Percentiles rank a stretch among this genome's conserved stretches.
Conservation (phyloP, 805 yeast genomes). For the Suhomyces canberraensis region DNA sequence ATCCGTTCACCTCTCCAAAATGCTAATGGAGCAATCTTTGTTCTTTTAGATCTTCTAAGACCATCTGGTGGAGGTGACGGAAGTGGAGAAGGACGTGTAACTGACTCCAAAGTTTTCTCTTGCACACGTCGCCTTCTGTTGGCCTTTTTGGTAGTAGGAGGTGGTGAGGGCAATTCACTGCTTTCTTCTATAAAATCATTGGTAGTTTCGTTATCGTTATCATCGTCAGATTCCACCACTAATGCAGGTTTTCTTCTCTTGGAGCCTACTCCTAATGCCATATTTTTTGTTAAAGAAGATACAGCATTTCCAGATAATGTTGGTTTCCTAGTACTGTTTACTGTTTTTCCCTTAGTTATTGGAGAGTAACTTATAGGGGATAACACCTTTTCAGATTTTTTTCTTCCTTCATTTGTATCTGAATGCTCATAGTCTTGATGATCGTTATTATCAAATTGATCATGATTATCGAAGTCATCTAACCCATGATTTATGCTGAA, state of each 20-base stretch:
- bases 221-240: slow-evolving; percentile 14
- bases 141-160: slow-evolving; percentile 12
- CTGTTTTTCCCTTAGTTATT: slow-evolving; percentile 7
- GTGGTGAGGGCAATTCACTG: slow-evolving; percentile 10
- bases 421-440: not conserved
- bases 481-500: slow-evolving; percentile 1
- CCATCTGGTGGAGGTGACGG: slow-evolving; percentile 48
- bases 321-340: slow-evolving; percentile 2
- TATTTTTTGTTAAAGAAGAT: slow-evolving; percentile 27
- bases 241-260: slow-evolving; percentile 6
- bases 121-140: slow-evolving; percentile 11
- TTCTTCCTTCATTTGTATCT: slow-evolving; percentile 2
- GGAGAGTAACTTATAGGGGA: slow-evolving; percentile 19
- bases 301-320: not conserved
- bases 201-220: slow-evolving; percentile 20
- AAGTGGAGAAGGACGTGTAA: slow-evolving; percentile 25
- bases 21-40: slow-evolving; percentile 67
- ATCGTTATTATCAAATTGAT: not conserved
- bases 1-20: slow-evolving; percentile 83
- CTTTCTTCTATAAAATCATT: slow-evolving; percentile 1
- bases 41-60: slow-evolving; percentile 62
- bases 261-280: slow-evolving; percentile 27
- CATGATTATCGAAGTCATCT: slow-evolving; percentile 5
- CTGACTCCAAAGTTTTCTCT: slow-evolving; percentile 1
- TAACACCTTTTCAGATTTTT: slow-evolving; percentile 10